Base-by-base conservation (phyloP, 768 basidiomycete genomes). In the Daedalea quercina region DNA sequence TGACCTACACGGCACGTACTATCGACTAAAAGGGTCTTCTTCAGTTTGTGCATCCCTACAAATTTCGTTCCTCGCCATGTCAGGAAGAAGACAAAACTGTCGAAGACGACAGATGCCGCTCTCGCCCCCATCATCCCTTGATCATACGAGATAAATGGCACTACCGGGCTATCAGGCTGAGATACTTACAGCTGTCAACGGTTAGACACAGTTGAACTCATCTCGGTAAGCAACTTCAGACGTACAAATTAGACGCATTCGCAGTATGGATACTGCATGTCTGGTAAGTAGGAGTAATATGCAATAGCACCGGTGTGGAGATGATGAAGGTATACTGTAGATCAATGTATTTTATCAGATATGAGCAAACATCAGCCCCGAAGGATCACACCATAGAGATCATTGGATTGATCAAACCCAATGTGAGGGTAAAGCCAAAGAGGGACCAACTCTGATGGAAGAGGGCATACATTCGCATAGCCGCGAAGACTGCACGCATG, bases 401-500 rank as follows among this genome's bases (percentile, higher is more conserved):
- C 1, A 47, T 56, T n/a, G 58, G 55, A 28, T 26, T 26, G 9
- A 61, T 47, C 3, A 55, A 15, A 15, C 53, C 54, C 9, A 57
- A 45, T 12, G 50, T 23, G 24, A 59, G 33, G 1, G 53, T 46
- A 11, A 57, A 3, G 0, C 43, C 11, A 22, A 53, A 44, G 11
- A 56, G 24, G 7, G 28, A 35, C 17, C 22, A 12, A 40, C 47
- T 44, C 4, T 51, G 35, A 22, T 37, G 26, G 49, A 51, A 58
- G 1, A 61, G 37, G 1, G 60, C 60, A 37, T 50, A 61, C 4
- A 60, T 47, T 2, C 59, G 56, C 9, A 60, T 31, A 4, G 57
- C 59, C 2, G 50, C 50, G 20, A 57, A 54, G 3, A 54, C 59
- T 60, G 28, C 3, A 11, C 2, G 2, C 6, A 23, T 13, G 9